Evolutionary conservation across 2,329 filamentous ascomycete species (phyloP), one percentile per base, ranked within the genome.

Genomic region (Pestalotiopsis sp.): DNA sequence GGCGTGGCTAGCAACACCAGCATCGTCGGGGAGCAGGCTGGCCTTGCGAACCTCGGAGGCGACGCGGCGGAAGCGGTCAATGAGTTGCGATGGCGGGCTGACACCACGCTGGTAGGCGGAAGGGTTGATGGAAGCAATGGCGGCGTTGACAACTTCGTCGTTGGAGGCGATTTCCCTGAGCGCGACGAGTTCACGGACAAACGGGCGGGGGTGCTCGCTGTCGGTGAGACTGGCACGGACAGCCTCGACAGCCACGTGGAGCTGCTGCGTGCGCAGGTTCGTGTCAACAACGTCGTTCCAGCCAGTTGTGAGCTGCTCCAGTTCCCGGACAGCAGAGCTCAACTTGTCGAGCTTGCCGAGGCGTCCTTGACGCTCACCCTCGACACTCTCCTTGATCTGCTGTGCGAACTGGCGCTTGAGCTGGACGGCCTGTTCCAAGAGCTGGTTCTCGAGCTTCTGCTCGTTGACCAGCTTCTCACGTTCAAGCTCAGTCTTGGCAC

Each of bases 91-190:
- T 0, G 93, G 86, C 14, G 92, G 94, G 27, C 94, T 90, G 68
- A 99, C 91, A 69, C 96, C 96, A 68, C 92, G 92, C 83, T 98
- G 96, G 84, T 99, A 99, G 23, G 96, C 94, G 12, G 88, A 85
- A 3, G 96, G 96, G 84, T 97, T 97, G 81, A 99, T 97, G 38
- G 94, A 97, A n/a, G 93, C 92, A 75, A 99, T 97, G 69, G 96
- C 96, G 3, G 95, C 95, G 74, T 94, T 91, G 70, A 99, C 94
- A 5, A 98, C 92, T 1, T 93, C 85, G 78, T 97, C 93, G 65
- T 94, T 92, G 38, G 88, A 87, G 3, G 94, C 93, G 73, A 97
- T 93, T 81, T 98, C 94, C 83, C 97, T 97, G 67, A 99, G 88
- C 3, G 96, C 96, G 23, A 97, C 93, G 14, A 99, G 90, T 84